phyloP scores from a whole-genome alignment of 805 yeast genomes.

The Candida schatavii region DNA sequence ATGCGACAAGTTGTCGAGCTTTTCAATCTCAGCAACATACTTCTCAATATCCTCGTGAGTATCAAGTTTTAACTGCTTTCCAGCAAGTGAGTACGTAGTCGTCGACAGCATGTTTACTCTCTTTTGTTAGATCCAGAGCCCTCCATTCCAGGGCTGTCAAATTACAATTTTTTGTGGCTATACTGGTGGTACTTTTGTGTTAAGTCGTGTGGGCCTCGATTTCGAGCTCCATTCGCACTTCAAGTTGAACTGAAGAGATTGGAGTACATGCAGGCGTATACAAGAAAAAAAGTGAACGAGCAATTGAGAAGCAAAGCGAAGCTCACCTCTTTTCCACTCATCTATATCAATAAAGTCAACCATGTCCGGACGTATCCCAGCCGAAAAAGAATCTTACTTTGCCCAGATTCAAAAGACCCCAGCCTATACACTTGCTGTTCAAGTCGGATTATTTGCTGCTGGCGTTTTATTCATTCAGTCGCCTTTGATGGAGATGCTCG shows the following conservation, averaged over 20 bases:
- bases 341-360: not conserved
- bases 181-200: too few relatives aligned
- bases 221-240: too few relatives aligned
- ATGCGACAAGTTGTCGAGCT: slow-evolving; percentile 39
- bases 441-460: slow-evolving; percentile 60
- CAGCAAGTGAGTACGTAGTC: slow-evolving; percentile 57
- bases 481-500: slow-evolving; percentile 76
- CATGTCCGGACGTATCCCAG: slow-evolving; percentile 22
- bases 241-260: too few relatives aligned
- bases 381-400: slow-evolving; percentile 30
- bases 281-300: not conserved
- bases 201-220: not conserved
- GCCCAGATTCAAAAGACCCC: slow-evolving; percentile 62
- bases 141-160: too few relatives aligned
- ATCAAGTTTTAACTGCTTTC: slow-evolving; percentile 75
- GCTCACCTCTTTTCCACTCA: not conserved
- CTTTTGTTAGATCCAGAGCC: too few relatives aligned
- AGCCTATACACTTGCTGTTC: slow-evolving; percentile 59
- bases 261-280: not conserved
- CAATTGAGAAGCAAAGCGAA: not conserved
- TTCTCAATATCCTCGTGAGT: slow-evolving; percentile 68
- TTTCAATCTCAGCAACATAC: slow-evolving; percentile 55
- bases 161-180: too few relatives aligned
- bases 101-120: slow-evolving; percentile 12
- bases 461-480: slow-evolving; percentile 78